Base-by-base conservation (phyloP, 2,329 filamentous ascomycete species). In the Curvularia eragrostidis region DNA sequence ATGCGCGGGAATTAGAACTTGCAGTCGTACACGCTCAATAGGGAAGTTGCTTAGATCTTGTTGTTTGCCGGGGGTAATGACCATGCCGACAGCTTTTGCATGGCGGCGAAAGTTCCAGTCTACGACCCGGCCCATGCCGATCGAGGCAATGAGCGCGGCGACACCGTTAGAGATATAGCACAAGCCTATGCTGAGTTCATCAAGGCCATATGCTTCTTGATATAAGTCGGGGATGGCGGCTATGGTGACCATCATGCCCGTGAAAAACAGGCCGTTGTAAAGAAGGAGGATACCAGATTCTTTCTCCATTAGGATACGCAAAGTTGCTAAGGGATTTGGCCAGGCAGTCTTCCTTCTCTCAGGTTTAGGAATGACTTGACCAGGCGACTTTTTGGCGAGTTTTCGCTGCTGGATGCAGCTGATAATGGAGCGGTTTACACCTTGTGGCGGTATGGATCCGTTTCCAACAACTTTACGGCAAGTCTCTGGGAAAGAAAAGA, bases 81-180 rank as follows among this genome's bases (percentile, higher is more conserved):
- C 77, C 56, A 92, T 80, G 5, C 87, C 87, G 15, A 88, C 78
- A 30, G 82, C 81, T 48, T 79, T 81, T 1, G 90, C 89, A 46
- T 87, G 83, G 38, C 89, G 84, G 6, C 86, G 82, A 73, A 91
- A 96, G 73, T 93, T 93, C 81, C 85, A 87, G 74, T 91, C 89
- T 34, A 91, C 82, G 1, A 86, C 48, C 21, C 70, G 65, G 13
- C 73, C 72, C 63, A 69, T 71, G 5, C 69, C 69, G 1, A 75
- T 55, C 0, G 71, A 69, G 0, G 71, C 65, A 3, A 69, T 44
- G 2, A 75, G 61, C 5, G 66, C 66, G 7, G 69, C 72, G 3
- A 68, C 64, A 9, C 72, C 72, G 8, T 64, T 64, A 2, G 72
- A 56, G 13, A 74, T 73, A 53, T 74, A 75, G 50, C 71, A 75